phyloP scores from a whole-genome alignment of 2,329 filamentous ascomycete species.

The Fusarium sp. region DNA sequence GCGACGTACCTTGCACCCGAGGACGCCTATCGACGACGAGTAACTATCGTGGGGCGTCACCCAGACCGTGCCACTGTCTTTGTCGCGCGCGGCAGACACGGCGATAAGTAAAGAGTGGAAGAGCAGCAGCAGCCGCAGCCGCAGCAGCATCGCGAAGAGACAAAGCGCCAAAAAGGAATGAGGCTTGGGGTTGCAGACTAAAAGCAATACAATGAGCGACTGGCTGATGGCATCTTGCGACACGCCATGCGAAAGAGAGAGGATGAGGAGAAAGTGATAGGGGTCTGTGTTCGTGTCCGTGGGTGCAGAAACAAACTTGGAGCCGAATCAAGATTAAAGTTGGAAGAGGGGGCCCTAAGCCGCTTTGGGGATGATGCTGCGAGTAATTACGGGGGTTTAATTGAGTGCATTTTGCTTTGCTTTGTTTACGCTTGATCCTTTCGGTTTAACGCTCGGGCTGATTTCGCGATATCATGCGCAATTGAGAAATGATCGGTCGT shows the following conservation, averaged over 20 bases:
- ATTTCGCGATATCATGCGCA: background rate
- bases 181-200: background rate
- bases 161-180: conserved; percentile 2
- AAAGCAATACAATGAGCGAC: conserved; percentile 35
- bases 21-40: conserved; percentile 69
- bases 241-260: conserved; percentile 21
- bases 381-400: conserved; percentile 21
- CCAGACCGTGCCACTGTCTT: conserved; percentile 46
- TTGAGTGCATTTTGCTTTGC: conserved; percentile 3
- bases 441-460: background rate
- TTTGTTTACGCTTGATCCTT: background rate
- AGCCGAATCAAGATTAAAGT: conserved; percentile 3
- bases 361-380: conserved; percentile 31
- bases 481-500: background rate
- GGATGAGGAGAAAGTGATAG: conserved; percentile 17
- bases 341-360: background rate
- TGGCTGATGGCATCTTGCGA: conserved; percentile 41
- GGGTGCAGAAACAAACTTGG: background rate
- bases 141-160: conserved; percentile 27
- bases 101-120: conserved; percentile 25
- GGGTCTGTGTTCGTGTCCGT: conserved; percentile 28
- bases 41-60: conserved; percentile 69
- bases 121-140: conserved; percentile 12
- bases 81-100: conserved; percentile 13
- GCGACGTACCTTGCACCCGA: conserved; percentile 65